phyloP scores from a whole-genome alignment of 2,329 filamentous ascomycete species.

The Neodidymelliopsis sp. region DNA sequence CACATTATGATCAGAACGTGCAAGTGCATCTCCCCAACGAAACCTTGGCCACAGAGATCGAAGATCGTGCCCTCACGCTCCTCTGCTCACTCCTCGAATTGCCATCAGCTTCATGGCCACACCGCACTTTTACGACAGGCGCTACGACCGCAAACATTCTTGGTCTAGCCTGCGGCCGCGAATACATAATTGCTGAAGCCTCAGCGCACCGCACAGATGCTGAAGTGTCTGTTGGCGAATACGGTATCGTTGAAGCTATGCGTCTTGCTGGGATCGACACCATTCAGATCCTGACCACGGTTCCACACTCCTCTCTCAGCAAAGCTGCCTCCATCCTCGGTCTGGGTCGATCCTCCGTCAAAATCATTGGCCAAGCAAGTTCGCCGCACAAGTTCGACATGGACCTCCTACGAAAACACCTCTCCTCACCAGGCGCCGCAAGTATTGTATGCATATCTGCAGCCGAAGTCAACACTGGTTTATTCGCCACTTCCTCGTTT shows the following conservation, averaged over 20 bases:
- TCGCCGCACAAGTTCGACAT: conserved; percentile 77
- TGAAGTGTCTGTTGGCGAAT: conserved; percentile 64
- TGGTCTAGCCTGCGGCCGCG: conserved; percentile 74
- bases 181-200: conserved; percentile 64
- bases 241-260: conserved; percentile 74
- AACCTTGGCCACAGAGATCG: conserved; percentile 77
- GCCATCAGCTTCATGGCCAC: conserved; percentile 65
- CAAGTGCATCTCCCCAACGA: conserved; percentile 81
- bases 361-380: conserved; percentile 61
- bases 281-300: conserved; percentile 80
- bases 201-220: conserved; percentile 45
- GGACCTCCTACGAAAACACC: conserved; percentile 65
- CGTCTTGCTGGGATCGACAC: conserved; percentile 67
- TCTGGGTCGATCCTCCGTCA: conserved; percentile 73
- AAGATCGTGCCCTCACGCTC: conserved; percentile 74
- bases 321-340: conserved; percentile 87
- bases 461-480: conserved; percentile 89
- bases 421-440: conserved; percentile 64
- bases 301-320: conserved; percentile 81
- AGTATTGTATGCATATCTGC: conserved; percentile 82
- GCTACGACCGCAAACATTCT: conserved; percentile 71
- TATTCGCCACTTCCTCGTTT: conserved; percentile 70
- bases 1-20: conserved; percentile 82
- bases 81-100: conserved; percentile 72
- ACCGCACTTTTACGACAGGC: conserved; percentile 81